Base-by-base conservation (phyloP, 1,284 basidiomycete genomes). In the Afroboletus lepidellus region DNA sequence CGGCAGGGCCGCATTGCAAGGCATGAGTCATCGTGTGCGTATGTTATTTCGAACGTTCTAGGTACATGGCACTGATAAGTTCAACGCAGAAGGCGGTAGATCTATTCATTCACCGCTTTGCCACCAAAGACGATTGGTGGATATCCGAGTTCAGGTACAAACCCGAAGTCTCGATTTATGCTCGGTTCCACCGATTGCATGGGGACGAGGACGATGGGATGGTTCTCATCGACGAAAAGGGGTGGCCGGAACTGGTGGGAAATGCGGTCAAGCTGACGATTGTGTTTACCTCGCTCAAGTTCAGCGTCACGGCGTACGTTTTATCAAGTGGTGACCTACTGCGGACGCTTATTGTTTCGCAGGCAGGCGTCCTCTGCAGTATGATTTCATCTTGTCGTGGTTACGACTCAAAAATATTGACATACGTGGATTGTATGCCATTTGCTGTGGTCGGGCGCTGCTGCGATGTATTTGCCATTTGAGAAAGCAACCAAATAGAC, bases 111-210 rank as follows among this genome's bases (percentile, higher is more conserved):
- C 67, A 67, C 32, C 67, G 65, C 21, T 67, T 67, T 34, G 63
- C 65, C 20, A 67, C 66, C 46, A 70, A 70, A 36, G 67, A 67
- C 43, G 65, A 67, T 23, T 67, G 65, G 65, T 67, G 68, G 68
- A 63, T 69, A 65, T 69, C 68, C 27, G 65, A 67, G 45, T 65
- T 49, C 46, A 58, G 51, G 54, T 69, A 67, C 25, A 67, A 70
- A 46, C 65, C 65, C 7, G 68, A 67, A 39, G 65, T 67, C 29
- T 54, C 65, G 15, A 64, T 67, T 25, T 67, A 70, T 43, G 65
- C 67, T 36, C 65, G 68, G 24, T 67, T 67, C 48, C 69, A 59
- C 48, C 66, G 65, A 24, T 36, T 65, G 30, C 65, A 67, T 20
- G 65, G 65, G 32, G 65, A 67, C 8, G 65, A 69, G 9, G 65